These are phyloP conservation scores for Antitrichia curtipendula DNA, from an alignment of 225 moss, liverwort and hornwort species.

Conservation along the genomic window DNA sequence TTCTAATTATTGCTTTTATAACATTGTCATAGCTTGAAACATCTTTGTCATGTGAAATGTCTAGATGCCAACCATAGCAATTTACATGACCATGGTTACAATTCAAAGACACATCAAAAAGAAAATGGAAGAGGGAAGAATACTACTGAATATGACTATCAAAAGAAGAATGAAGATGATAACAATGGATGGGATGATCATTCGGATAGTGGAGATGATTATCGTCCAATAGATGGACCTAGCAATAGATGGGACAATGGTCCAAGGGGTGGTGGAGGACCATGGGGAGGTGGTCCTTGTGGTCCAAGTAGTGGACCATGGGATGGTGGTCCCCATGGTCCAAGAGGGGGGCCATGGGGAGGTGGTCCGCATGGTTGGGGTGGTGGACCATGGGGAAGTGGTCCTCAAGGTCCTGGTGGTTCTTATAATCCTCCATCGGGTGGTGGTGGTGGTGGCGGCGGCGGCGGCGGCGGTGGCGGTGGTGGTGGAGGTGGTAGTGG, in stretches of 20 bases:
- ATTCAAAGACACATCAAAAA: background rate
- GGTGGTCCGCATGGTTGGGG: background rate
- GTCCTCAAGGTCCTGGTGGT: background rate
- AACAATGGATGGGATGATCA: background rate
- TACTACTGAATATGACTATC: background rate
- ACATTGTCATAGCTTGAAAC: background rate
- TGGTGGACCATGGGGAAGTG: background rate
- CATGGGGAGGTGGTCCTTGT: background rate
- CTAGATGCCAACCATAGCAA: background rate
- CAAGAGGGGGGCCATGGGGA: background rate
- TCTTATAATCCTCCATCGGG: background rate
- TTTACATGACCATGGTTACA: background rate
- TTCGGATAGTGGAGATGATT: background rate
- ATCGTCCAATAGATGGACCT: background rate
- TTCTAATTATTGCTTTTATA: background rate
- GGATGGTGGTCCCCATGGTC: background rate
- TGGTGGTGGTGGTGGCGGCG: background rate
- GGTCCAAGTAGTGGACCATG: background rate
- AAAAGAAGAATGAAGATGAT: background rate
- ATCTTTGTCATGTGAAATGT: background rate
- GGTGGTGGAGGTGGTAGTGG: rapidly evolving
- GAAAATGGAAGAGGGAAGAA: background rate
- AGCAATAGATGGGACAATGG: background rate
- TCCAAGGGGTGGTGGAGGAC: background rate
- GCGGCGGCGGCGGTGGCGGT: background rate